Evolutionary conservation across 306 rosid genomes (phyloP).

Genomic region (Castanea sativa): DNA sequence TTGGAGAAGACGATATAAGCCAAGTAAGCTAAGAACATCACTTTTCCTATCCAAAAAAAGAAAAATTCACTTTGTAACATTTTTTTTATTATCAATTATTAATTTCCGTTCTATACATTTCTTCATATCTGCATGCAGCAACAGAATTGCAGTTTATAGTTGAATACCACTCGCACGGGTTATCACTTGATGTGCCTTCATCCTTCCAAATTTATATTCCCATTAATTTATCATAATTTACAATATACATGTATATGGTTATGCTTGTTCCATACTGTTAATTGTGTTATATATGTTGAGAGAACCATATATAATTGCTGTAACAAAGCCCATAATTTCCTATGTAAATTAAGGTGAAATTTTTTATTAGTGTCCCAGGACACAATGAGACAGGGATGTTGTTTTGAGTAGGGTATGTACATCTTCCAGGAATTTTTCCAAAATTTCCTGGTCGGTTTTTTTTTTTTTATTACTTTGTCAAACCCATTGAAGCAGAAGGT

Average conservation of each 20-base stretch:
- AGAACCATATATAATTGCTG: background rate
- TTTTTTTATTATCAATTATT: constrained; percentile 4
- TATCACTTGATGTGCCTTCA: background rate
- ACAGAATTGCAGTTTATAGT: background rate
- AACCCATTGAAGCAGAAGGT: constrained; percentile 70
- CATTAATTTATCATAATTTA: background rate
- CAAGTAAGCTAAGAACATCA: constrained; percentile 41
- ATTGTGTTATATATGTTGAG: background rate
- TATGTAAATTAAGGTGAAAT: background rate
- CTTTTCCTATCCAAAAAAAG: no score
- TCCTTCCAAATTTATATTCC: background rate
- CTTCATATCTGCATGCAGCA: background rate
- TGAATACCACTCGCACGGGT: background rate
- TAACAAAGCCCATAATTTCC: background rate
- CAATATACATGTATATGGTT: background rate
- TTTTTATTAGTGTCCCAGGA: background rate
- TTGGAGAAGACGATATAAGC: constrained; percentile 89
- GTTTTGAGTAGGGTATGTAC: constrained; percentile 16
- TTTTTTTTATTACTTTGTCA: constrained; percentile 78
- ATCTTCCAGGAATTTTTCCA: constrained; percentile 66
- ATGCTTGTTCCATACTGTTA: background rate
- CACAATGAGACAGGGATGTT: background rate
- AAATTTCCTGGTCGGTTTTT: constrained; percentile 67
- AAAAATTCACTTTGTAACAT: background rate
- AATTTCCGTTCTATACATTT: background rate